Conservation (phyloP, 768 basidiomycete species). For the Lepiota subincarnata region DNA sequence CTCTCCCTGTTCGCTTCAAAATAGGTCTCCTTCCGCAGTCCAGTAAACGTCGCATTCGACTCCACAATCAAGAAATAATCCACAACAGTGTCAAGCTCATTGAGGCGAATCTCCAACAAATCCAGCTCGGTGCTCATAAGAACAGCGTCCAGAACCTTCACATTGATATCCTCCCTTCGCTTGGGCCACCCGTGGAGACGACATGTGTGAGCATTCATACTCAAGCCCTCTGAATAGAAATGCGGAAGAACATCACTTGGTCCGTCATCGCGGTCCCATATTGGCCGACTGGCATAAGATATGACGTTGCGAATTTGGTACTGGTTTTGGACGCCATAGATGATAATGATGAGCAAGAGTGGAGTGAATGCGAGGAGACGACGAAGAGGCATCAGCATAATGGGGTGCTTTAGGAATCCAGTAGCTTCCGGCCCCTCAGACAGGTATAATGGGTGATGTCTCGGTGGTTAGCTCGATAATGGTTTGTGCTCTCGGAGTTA, state of each 20-base stretch:
- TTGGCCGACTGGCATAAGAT: slow-evolving; percentile 53
- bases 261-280: slow-evolving; percentile 54
- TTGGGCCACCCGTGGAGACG: slow-evolving; percentile 51
- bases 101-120: slow-evolving; percentile 56
- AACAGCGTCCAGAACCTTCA: slow-evolving; percentile 53
- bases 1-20: slow-evolving; percentile 43
- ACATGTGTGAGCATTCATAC: slow-evolving; percentile 41
- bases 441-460: too few species aligned
- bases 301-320: slow-evolving; percentile 49
- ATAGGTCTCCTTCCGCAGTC: slow-evolving; percentile 48
- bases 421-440: background rate
- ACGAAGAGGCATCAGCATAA: slow-evolving; percentile 21
- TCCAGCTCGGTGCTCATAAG: slow-evolving; percentile 64
- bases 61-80: slow-evolving; percentile 61
- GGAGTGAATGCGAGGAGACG: slow-evolving; percentile 29
- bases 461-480: too few species aligned
- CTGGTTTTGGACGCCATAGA: slow-evolving; percentile 38
- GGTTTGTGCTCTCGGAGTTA: too few species aligned
- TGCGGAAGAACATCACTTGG: slow-evolving; percentile 47
- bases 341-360: slow-evolving; percentile 26
- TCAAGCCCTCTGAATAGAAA: slow-evolving; percentile 52
- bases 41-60: slow-evolving; percentile 60
- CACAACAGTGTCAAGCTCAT: slow-evolving; percentile 55
- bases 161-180: slow-evolving; percentile 26
- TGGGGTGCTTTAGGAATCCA: background rate